A percentile compares a stretch with the other conserved stretches of the same genome.
These are phyloP conservation scores for Emmonsiellopsis sp. DNA, from an alignment of 2,329 filamentous ascomycete species.

Conservation along the genomic window DNA sequence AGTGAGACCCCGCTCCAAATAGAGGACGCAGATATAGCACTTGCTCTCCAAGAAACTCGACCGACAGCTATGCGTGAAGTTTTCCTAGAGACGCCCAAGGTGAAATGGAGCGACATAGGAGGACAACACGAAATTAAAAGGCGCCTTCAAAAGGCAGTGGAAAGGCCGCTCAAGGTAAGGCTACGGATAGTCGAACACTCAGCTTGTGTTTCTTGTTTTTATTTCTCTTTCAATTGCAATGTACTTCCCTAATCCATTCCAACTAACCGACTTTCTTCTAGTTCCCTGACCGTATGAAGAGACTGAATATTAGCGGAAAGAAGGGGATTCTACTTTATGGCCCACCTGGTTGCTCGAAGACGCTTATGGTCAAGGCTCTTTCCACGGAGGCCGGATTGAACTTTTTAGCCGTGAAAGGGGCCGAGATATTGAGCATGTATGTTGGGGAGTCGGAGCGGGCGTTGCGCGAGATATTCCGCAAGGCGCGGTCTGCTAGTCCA, in stretches of 20 bases:
- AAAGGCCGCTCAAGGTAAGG: constrained; percentile 47
- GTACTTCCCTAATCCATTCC: no score
- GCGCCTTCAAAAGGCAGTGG: constrained; percentile 47
- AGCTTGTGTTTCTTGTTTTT: no score
- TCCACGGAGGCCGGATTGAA: constrained; percentile 87
- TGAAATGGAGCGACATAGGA: constrained; percentile 80
- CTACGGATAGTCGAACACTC: no score
- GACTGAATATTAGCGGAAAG: constrained; percentile 49
- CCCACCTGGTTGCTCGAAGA: constrained; percentile 91
- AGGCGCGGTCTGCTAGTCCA: constrained; percentile 74
- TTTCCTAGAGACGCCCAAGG: constrained; percentile 76
- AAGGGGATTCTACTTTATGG: constrained; percentile 86
- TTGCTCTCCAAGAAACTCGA: constrained; percentile 57
- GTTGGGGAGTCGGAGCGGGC: constrained; percentile 88
- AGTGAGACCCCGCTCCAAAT: constrained; percentile 17
- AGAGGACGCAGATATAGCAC: constrained; percentile 25
- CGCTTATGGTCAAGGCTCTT: constrained; percentile 79
- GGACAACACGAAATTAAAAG: constrained; percentile 74
- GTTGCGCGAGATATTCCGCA: constrained; percentile 74
- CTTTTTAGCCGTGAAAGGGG: constrained; percentile 89
- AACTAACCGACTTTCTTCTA: constrained; percentile 16
- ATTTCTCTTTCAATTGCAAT: no score
- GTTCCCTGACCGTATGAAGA: constrained; percentile 41
- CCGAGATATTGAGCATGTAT: constrained; percentile 92
- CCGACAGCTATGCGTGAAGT: constrained; percentile 85